These are phyloP conservation scores for Luffa acutangula DNA, from an alignment of 306 rosid species.

Conservation along the genomic window DNA sequence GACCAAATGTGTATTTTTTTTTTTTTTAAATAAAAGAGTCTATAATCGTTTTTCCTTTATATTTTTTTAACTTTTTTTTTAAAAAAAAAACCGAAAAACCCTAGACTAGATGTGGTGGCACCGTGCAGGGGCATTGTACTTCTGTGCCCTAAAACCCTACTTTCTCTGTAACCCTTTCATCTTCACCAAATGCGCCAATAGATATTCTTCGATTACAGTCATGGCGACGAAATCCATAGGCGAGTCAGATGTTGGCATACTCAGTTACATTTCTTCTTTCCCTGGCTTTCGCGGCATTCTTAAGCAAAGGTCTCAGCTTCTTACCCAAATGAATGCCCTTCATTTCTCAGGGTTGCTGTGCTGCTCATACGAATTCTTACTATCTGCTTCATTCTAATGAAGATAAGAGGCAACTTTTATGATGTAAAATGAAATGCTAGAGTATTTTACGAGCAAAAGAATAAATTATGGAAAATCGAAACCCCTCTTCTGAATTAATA, in stretches of 20 bases:
- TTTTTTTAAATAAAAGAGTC: no score
- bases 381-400: neutral
- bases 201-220: neutral
- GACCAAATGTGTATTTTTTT: no score
- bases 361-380: neutral
- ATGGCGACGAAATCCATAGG: constrained; percentile 40
- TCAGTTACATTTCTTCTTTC: constrained; percentile 66
- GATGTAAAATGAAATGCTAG: neutral
- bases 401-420: neutral
- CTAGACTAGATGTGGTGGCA: neutral
- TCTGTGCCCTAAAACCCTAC: constrained; percentile 1
- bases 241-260: constrained; percentile 74
- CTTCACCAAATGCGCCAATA: neutral
- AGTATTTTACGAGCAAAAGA: neutral
- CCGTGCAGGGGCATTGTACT: neutral
- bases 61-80: no score
- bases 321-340: neutral
- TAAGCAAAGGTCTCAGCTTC: constrained; percentile 57
- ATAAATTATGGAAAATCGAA: neutral
- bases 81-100: neutral
- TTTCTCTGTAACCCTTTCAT: neutral
- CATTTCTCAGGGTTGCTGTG: neutral
- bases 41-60: no score
- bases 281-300: constrained; percentile 88
- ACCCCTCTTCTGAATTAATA: neutral